Evolutionary conservation across 2,329 filamentous ascomycete species (phyloP).

Genomic region (Aureobasidium sp.): DNA sequence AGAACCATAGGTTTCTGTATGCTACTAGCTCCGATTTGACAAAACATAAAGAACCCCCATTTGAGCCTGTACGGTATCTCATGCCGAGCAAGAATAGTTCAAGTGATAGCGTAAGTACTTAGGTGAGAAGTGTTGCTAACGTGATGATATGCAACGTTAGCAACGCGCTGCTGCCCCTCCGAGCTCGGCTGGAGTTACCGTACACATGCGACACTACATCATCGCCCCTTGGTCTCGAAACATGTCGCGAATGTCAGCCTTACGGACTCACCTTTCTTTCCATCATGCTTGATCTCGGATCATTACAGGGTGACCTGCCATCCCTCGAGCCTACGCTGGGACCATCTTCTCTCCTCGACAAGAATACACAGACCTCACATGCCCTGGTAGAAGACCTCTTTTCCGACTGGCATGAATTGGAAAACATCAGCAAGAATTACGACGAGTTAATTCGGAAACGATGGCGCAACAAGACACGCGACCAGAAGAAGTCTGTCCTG

Average conservation of each 20-base stretch:
- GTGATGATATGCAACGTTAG: background rate
- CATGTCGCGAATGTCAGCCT: background rate
- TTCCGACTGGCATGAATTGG: slow-evolving; percentile 27
- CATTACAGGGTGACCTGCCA: background rate
- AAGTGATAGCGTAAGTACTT: background rate
- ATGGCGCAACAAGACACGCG: slow-evolving; percentile 46
- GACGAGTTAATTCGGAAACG: slow-evolving; percentile 44
- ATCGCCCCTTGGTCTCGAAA: background rate
- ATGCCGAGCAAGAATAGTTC: too few species aligned
- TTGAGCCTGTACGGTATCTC: background rate
- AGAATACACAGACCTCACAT: background rate
- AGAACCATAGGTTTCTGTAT: too few species aligned
- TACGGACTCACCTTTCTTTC: background rate
- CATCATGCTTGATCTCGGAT: slow-evolving; percentile 1
- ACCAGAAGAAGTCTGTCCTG: slow-evolving; percentile 40
- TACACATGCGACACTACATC: background rate
- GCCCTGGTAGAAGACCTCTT: slow-evolving; percentile 24
- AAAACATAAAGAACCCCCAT: background rate
- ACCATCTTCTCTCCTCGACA: background rate
- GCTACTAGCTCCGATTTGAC: background rate
- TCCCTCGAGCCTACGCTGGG: background rate
- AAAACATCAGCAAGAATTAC: slow-evolving; percentile 40
- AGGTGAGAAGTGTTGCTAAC: too few species aligned
- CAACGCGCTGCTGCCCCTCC: background rate
- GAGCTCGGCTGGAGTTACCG: background rate